Evolutionary conservation across 768 basidiomycete genomes (phyloP).

Genomic region (Panus rudis): DNA sequence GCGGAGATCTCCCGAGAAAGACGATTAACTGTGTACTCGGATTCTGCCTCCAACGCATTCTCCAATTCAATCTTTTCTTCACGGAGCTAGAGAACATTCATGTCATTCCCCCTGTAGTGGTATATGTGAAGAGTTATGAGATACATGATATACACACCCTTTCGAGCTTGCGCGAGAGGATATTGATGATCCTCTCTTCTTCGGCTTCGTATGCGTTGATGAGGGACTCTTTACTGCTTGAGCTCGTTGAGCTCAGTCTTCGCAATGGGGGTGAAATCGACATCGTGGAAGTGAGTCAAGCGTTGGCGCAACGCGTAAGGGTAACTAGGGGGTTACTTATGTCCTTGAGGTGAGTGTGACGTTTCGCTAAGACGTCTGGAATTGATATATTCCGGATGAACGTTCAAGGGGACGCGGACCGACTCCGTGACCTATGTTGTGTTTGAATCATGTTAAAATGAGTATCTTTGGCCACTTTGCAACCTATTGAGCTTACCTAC

Average conservation of each 20-base stretch:
- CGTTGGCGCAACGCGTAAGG: no score
- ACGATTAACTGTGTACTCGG: conserved; percentile 77
- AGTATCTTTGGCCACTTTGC: no score
- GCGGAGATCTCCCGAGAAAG: conserved; percentile 65
- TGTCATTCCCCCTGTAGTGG: no score
- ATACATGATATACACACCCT: conserved; percentile 40
- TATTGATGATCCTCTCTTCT: conserved; percentile 82
- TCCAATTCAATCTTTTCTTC: conserved; percentile 83
- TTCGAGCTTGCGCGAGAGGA: conserved; percentile 77
- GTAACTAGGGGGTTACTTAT: no score
- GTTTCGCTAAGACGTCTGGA: no score
- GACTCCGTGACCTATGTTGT: no score
- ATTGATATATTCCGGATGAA: no score
- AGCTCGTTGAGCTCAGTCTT: conserved; percentile 47
- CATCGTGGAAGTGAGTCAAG: no score
- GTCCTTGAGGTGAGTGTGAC: no score
- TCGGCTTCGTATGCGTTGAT: conserved; percentile 89
- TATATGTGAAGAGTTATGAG: conserved; percentile 1
- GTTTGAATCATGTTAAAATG: no score
- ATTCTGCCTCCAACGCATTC: conserved; percentile 77
- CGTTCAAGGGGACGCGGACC: no score
- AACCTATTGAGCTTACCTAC: no score
- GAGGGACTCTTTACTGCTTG: conserved; percentile 59
- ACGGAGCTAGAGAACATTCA: conserved; percentile 59
- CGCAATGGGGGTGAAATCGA: conserved; percentile 50